phyloP scores from a whole-genome alignment of 495 filamentous ascomycete species.

The Trichoderma virens region DNA sequence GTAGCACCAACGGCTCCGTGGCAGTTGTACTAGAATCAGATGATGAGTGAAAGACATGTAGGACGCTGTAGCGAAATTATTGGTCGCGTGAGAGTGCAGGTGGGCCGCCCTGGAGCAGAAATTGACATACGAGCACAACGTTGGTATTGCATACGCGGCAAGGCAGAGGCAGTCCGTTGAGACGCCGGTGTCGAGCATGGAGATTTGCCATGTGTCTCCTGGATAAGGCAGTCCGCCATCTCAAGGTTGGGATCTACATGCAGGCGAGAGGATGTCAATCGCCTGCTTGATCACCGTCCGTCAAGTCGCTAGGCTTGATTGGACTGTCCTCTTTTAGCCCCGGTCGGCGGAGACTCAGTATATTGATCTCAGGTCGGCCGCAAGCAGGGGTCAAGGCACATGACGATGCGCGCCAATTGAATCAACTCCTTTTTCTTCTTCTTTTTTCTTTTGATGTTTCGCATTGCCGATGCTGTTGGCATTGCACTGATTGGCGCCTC shows the following conservation, averaged over 20 bases:
- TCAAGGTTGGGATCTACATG: neutral
- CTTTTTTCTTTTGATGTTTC: neutral
- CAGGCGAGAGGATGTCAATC: neutral
- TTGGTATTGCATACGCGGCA: neutral
- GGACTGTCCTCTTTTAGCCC: neutral
- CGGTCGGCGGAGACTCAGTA: neutral
- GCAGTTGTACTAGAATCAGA: neutral
- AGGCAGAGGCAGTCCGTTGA: neutral
- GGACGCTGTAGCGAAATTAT: neutral
- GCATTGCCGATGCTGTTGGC: too few species aligned
- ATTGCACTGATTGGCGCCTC: neutral
- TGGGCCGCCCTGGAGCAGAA: neutral
- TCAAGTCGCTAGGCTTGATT: neutral
- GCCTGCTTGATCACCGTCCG: neutral
- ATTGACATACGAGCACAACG: too few species aligned
- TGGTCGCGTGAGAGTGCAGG: too few species aligned
- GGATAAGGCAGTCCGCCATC: neutral
- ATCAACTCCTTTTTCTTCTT: neutral
- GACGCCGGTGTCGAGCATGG: neutral
- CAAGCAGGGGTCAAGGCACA: neutral
- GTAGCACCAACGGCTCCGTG: neutral
- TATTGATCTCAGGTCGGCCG: neutral
- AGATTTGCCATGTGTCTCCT: neutral
- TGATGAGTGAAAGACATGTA: neutral
- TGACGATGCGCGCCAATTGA: neutral